These are phyloP conservation scores for Colletotrichum sp. DNA, from an alignment of 2,329 filamentous ascomycete species.

Conservation along the genomic window DNA sequence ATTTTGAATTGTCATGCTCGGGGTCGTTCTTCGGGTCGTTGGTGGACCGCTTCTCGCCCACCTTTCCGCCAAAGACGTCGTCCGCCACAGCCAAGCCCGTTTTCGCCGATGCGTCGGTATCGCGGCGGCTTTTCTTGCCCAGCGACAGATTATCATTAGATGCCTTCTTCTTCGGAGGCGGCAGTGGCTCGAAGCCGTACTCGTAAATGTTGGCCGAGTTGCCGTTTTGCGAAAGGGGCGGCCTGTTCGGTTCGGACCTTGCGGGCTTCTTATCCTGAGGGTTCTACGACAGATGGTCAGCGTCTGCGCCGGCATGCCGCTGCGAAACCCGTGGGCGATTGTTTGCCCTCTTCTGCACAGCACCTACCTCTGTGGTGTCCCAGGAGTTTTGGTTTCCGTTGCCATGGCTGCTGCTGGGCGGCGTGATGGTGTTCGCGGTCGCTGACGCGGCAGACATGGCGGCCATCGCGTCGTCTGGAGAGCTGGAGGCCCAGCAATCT, in stretches of 20 bases:
- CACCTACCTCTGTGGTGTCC: conserved; percentile 47
- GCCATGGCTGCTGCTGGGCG: conserved; percentile 55
- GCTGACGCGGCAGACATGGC: conserved; percentile 57
- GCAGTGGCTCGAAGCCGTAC: conserved; percentile 23
- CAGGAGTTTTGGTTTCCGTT: conserved; percentile 52
- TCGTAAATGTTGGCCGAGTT: conserved; percentile 24
- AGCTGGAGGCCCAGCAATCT: conserved; percentile 18
- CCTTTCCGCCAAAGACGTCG: conserved; percentile 13
- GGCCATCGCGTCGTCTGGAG: conserved; percentile 46
- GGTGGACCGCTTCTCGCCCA: conserved; percentile 28
- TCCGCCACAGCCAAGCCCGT: conserved; percentile 31
- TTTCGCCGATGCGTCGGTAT: conserved; percentile 24
- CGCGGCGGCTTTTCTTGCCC: conserved; percentile 15
- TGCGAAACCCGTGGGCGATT: not conserved
- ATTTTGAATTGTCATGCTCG: conserved; percentile 70
- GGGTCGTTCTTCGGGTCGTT: conserved; percentile 27
- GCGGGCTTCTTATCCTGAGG: conserved; percentile 21
- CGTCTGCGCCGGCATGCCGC: not conserved
- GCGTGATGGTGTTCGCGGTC: conserved; percentile 51
- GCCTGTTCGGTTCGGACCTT: conserved; percentile 20
- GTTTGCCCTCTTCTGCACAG: not conserved
- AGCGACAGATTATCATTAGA: conserved; percentile 37
- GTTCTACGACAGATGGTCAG: conserved; percentile 19
- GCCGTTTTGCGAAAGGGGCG: conserved; percentile 25
- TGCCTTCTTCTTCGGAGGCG: conserved; percentile 36